A percentile compares a stretch with the other conserved stretches of the same genome.
Conservation (phyloP, 2,329 filamentous ascomycete genomes). For the Lojkania enalia region DNA sequence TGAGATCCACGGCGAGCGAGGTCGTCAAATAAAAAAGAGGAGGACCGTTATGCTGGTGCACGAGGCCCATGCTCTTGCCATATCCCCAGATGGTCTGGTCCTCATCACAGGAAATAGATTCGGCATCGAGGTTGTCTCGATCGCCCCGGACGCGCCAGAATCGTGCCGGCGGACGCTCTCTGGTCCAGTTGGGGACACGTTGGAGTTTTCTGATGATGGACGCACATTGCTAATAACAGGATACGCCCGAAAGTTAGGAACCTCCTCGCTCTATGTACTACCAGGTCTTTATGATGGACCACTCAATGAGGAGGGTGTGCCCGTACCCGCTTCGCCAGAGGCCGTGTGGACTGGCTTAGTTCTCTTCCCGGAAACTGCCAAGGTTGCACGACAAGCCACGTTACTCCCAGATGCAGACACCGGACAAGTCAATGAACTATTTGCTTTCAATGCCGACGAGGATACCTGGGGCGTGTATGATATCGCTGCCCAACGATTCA, state of each 20-base stretch:
- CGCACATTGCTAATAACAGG: slow-evolving; percentile 45
- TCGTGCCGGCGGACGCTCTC: slow-evolving; percentile 41
- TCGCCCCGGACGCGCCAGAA: slow-evolving; percentile 61
- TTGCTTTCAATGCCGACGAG: slow-evolving; percentile 47
- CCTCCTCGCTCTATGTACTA: slow-evolving; percentile 44
- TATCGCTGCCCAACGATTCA: slow-evolving; percentile 43
- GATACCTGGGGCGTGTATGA: slow-evolving; percentile 48
- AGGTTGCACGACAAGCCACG: slow-evolving; percentile 44
- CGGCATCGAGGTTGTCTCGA: slow-evolving; percentile 83
- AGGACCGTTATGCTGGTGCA: slow-evolving; percentile 78
- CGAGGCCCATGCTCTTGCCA: slow-evolving; percentile 73
- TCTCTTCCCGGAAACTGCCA: slow-evolving; percentile 46
- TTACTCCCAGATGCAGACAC: slow-evolving; percentile 44
- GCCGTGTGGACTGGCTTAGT: slow-evolving; percentile 45
- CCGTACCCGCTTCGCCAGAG: slow-evolving; percentile 41
- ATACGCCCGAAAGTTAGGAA: slow-evolving; percentile 40
- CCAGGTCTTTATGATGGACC: slow-evolving; percentile 46
- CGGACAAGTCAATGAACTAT: slow-evolving; percentile 45
- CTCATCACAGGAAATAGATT: slow-evolving; percentile 80
- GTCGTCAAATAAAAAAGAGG: slow-evolving; percentile 64
- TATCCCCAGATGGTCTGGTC: slow-evolving; percentile 81
- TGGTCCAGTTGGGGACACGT: slow-evolving; percentile 40
- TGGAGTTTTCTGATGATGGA: slow-evolving; percentile 47
- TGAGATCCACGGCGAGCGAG: slow-evolving; percentile 56
- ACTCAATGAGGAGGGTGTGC: slow-evolving; percentile 45